Evolutionary conservation across 1,139 yeast species (phyloP).

Genomic region (Scheffersomyces illinoinensis): DNA sequence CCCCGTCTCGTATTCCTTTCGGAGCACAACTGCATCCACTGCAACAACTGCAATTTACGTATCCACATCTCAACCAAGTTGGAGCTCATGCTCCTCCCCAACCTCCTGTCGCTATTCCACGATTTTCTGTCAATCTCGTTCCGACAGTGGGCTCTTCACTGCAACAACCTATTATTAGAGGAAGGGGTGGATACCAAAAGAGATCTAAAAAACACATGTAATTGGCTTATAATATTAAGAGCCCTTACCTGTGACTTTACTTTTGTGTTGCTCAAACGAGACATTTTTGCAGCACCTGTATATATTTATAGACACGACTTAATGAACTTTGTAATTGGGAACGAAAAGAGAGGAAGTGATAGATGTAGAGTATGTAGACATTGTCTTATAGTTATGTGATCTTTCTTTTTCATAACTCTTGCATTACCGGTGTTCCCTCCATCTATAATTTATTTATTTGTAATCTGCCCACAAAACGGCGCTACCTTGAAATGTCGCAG

Average conservation of each 20-base stretch:
- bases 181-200: slow-evolving; percentile 54
- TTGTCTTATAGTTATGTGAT: too few species aligned
- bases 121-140: slow-evolving; percentile 1
- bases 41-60: not conserved
- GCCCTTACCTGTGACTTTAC: too few species aligned
- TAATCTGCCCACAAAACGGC: too few species aligned
- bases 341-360: not conserved
- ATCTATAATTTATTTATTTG: too few species aligned
- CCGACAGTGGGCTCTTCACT: slow-evolving; percentile 8
- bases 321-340: not conserved
- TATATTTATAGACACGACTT: not conserved
- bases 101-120: not conserved
- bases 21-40: not conserved
- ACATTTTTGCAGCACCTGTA: not conserved
- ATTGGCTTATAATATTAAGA: not conserved
- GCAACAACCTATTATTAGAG: slow-evolving; percentile 38
- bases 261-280: not conserved
- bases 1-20: not conserved
- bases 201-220: slow-evolving; percentile 38
- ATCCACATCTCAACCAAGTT: slow-evolving; percentile 1
- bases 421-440: too few species aligned
- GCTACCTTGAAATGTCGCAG: too few species aligned
- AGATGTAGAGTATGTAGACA: too few species aligned
- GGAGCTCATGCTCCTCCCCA: slow-evolving; percentile 1
- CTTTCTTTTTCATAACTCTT: too few species aligned